Evolutionary conservation across 208 protist genomes (phyloP).

Genomic region (Acanthamoeba healyi): DNA sequence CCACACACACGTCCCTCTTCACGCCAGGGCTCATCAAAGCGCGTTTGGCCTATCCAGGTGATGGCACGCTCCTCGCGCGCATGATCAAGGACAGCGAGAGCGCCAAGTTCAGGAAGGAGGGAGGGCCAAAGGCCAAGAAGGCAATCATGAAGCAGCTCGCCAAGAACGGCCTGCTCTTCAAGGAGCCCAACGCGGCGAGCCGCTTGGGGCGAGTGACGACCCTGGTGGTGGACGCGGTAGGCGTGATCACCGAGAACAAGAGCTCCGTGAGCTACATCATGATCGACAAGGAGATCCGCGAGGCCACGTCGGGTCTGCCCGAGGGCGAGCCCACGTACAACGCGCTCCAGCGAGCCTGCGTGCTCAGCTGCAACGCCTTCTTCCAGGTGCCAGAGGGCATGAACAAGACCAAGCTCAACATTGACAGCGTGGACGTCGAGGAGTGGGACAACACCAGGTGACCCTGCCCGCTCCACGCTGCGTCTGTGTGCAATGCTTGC

Average conservation of each 20-base stretch:
- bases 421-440: neutral
- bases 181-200: constrained; percentile 9
- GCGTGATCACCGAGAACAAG: constrained; percentile 64
- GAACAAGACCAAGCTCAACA: constrained; percentile 21
- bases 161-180: constrained; percentile 57
- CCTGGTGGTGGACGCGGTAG: constrained; percentile 7
- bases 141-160: constrained; percentile 35
- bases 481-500: too few relatives aligned
- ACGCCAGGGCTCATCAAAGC: too few relatives aligned
- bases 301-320: neutral
- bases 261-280: constrained; percentile 32
- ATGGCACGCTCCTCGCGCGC: constrained; percentile 29
- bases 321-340: constrained; percentile 15
- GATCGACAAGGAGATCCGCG: constrained; percentile 11
- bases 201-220: constrained; percentile 33
- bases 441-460: constrained; percentile 58
- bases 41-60: too few relatives aligned
- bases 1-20: too few relatives aligned
- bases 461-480: too few relatives aligned
- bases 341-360: neutral
- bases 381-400: constrained; percentile 16
- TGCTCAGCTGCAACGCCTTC: constrained; percentile 14
- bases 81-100: constrained; percentile 56
- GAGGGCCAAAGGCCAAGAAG: constrained; percentile 54
- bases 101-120: constrained; percentile 29